Conservation (phyloP, 306 rosid genomes). For the Pterocarpus macrocarpus region DNA sequence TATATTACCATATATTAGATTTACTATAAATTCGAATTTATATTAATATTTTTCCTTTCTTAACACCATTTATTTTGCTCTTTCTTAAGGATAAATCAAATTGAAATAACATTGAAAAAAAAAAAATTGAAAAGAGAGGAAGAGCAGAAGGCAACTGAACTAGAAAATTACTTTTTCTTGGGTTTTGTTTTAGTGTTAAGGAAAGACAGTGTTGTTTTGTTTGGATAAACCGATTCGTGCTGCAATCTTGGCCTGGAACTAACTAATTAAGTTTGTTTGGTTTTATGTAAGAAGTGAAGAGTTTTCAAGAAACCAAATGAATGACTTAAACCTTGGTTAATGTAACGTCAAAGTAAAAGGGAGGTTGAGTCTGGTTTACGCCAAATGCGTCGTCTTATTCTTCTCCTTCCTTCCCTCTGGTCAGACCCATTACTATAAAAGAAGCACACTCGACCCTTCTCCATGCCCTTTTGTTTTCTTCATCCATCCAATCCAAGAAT, state of each 20-base stretch:
- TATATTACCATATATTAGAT: no score
- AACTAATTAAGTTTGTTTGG: neutral
- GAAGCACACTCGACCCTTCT: slow-evolving; percentile 55
- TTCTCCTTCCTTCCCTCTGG: slow-evolving; percentile 25
- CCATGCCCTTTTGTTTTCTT: slow-evolving; percentile 32
- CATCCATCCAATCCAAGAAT: neutral
- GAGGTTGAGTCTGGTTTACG: slow-evolving; percentile 92
- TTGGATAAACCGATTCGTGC: slow-evolving; percentile 8
- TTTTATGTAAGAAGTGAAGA: neutral
- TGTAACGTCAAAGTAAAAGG: slow-evolving; percentile 57
- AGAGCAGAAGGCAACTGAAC: no score
- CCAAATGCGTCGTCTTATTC: slow-evolving; percentile 76
- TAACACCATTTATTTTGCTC: no score
- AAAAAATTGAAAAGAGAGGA: no score
- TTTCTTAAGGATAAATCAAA: no score
- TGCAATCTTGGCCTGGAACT: neutral
- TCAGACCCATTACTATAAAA: slow-evolving; percentile 86
- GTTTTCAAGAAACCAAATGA: neutral
- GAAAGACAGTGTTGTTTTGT: neutral
- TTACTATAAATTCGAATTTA: no score
- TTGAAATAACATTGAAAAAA: no score
- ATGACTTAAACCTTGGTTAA: slow-evolving; percentile 28
- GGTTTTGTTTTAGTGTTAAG: neutral
- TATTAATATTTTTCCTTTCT: no score
- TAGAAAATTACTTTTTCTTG: no score